These are phyloP conservation scores for Diplotaxis tenuifolia DNA, from an alignment of 345 rosid genomes.

Conservation along the genomic window DNA sequence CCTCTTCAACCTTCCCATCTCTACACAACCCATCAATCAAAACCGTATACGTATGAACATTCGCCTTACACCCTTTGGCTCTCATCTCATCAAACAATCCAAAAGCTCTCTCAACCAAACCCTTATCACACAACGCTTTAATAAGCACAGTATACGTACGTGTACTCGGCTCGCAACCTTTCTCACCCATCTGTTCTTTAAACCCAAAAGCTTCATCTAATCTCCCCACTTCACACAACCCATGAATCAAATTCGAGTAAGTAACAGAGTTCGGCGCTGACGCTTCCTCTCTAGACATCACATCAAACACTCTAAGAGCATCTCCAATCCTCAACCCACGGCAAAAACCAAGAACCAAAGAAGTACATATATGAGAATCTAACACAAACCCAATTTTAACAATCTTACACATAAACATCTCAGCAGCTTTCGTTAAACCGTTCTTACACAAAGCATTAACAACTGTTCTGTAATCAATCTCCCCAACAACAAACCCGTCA, in stretches of 20 bases:
- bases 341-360: background rate
- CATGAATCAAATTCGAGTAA: background rate
- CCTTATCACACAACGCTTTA: background rate
- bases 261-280: background rate
- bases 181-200: background rate
- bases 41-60: background rate
- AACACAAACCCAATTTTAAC: background rate
- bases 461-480: background rate
- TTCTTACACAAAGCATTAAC: background rate
- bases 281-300: background rate
- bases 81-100: background rate
- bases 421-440: background rate
- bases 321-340: background rate
- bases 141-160: background rate
- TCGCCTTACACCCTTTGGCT: background rate
- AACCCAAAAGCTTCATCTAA: background rate
- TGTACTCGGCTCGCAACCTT: background rate
- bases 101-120: background rate
- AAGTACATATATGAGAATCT: background rate
- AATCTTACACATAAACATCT: background rate
- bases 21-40: background rate
- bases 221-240: background rate
- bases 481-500: background rate
- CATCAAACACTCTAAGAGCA: background rate
- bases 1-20: background rate